These are phyloP conservation scores for Bassia scoparia DNA, from an alignment of 148 eudicot genomes.

Conservation along the genomic window DNA sequence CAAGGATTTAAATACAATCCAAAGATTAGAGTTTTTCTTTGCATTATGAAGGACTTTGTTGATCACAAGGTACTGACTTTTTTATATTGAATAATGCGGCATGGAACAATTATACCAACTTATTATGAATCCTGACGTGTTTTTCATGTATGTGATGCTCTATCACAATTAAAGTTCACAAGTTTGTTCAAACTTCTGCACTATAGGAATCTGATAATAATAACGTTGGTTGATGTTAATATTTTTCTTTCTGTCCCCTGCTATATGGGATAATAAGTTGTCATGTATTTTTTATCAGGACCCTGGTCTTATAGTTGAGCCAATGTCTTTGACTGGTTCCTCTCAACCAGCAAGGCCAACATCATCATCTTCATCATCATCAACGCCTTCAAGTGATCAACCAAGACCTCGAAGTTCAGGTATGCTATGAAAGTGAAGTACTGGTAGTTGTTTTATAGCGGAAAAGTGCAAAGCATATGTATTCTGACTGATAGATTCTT, in stretches of 20 bases:
- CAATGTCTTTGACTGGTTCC: conserved; percentile 56
- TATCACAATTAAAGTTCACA: too few species aligned
- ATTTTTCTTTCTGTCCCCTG: not conserved
- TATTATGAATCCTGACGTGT: conserved; percentile 4
- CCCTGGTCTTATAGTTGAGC: conserved; percentile 80
- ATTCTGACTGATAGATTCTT: conserved; percentile 1
- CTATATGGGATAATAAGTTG: too few species aligned
- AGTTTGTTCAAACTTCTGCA: not conserved
- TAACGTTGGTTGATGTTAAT: not conserved
- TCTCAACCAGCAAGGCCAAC: conserved; percentile 65
- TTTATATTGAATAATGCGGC: not conserved
- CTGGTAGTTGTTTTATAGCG: conserved; percentile 2
- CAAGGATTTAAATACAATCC: not conserved
- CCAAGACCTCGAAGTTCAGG: conserved; percentile 57
- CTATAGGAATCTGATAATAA: not conserved
- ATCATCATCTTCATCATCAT: conserved; percentile 44
- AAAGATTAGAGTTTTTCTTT: not conserved
- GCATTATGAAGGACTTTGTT: not conserved
- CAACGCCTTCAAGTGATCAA: conserved; percentile 49
- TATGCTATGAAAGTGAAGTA: conserved; percentile 18
- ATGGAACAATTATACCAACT: not conserved
- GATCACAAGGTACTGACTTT: not conserved
- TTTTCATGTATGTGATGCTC: not conserved
- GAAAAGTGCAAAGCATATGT: not conserved
- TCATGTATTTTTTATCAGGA: conserved; percentile 46